Base-by-base conservation (phyloP, 257 asterid species). In the Nicotiana sylvestris region DNA sequence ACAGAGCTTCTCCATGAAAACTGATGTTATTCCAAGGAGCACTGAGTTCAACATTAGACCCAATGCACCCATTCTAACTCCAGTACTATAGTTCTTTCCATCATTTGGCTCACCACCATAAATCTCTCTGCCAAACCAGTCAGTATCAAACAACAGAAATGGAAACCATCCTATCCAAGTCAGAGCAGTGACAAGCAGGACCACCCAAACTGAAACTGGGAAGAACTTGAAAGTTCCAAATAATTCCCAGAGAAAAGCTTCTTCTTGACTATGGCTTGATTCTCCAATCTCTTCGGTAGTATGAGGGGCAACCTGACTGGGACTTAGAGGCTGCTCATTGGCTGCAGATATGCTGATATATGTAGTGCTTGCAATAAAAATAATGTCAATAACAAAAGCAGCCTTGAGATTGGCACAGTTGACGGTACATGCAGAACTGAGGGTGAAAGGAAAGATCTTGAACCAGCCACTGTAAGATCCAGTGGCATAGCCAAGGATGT, bases 161-260 rank as follows among this genome's bases (percentile, higher is more conserved):
- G 98, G 98, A 83, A 93, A 95, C 98, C 98, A 95, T 65, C 96
- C 96, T 37, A 91, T 89, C 98, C 98, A 95, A 77, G 92, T 93
- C 82, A 93, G 87, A 74, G 89, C 89, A 85, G 95, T 95, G 49
- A 93, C 98, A 66, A 93, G 92, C 89, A 93, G 91, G 81, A 91
- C 89, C 30, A 88, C 68, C 98, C 98, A 93, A 80, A 95, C 90
- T 27, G 91, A 33, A 62, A 89, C 87, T 32, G 98, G 89, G 77
- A 93, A 92, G 87, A 83, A 90, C 79, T 84, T 90, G 76, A 95
- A 89, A 18, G 94, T 92, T 57, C 98, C 98, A 83, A 93, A 89
- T 82, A 93, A 77, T 81, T 95, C 98, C 95, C 93, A 90, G 58
- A 93, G 79, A 88, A 95, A 92, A 85, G 96, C 91, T 90, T 95